Conservation (phyloP, 164 flowering plant species). For the Santalum album region DNA sequence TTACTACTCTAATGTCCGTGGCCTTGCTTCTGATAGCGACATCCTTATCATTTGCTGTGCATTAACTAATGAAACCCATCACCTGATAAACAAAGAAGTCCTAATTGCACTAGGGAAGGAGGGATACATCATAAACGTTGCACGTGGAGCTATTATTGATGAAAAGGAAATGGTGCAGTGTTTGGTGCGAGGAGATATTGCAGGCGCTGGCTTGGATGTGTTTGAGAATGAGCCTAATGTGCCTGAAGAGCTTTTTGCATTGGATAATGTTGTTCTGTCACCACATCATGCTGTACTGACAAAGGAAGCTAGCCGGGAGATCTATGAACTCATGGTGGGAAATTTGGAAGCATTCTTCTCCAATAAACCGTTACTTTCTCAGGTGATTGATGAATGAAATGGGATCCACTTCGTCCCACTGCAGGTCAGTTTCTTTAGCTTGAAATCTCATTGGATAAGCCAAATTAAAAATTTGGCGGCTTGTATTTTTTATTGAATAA, state of each 20-base stretch:
- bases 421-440: not conserved
- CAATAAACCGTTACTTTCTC: conserved; percentile 42
- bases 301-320: conserved; percentile 24
- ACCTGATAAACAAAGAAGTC: conserved; percentile 49
- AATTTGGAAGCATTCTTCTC: conserved; percentile 74
- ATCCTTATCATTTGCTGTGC: conserved; percentile 50
- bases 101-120: conserved; percentile 49
- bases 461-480: no score
- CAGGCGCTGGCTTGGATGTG: conserved; percentile 79
- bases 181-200: conserved; percentile 46
- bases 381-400: conserved; percentile 16
- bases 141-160: conserved; percentile 62
- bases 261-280: conserved; percentile 63
- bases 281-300: conserved; percentile 52
- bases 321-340: conserved; percentile 23
- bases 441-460: no score
- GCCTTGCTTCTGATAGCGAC: conserved; percentile 54
- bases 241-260: conserved; percentile 40
- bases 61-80: conserved; percentile 48
- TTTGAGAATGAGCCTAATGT: conserved; percentile 71
- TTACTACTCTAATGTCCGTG: conserved; percentile 26
- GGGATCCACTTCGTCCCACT: not conserved
- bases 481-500: no score
- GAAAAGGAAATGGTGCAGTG: conserved; percentile 54
- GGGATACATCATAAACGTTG: conserved; percentile 55